A percentile compares a stretch with the other conserved stretches of the same genome.
These are phyloP conservation scores for Cornus suecica DNA, from an alignment of 148 eudicot species.

Conservation along the genomic window DNA sequence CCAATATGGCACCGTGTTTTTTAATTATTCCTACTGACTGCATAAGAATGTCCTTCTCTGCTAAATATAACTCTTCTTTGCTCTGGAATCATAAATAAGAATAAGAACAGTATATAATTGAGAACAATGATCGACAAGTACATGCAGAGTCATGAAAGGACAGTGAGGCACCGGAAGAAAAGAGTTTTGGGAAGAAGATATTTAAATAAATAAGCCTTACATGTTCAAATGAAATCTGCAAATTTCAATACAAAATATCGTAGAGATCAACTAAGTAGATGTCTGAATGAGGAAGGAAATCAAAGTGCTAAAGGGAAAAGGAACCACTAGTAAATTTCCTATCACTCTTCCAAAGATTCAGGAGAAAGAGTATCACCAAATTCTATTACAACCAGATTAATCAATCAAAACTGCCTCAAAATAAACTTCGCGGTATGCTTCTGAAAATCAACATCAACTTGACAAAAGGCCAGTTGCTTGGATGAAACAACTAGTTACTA, in stretches of 20 bases:
- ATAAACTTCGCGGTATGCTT: background rate
- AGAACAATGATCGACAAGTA: background rate
- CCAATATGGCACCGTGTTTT: conserved; percentile 70
- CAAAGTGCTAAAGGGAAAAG: background rate
- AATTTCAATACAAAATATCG: too few species aligned
- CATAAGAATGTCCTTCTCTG: conserved; percentile 79
- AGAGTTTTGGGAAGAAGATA: background rate
- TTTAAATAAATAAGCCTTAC: background rate
- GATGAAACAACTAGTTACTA: too few species aligned
- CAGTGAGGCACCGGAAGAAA: background rate
- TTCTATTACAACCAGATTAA: background rate
- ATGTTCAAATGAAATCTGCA: background rate
- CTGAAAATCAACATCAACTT: background rate
- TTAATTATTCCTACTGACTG: conserved; percentile 70
- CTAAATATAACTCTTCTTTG: conserved; percentile 57
- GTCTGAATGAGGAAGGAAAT: background rate
- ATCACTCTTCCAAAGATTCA: background rate
- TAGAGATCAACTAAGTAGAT: background rate
- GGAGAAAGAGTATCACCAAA: background rate
- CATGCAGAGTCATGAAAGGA: background rate
- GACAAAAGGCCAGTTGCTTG: background rate
- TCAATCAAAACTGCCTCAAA: background rate
- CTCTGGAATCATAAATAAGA: conserved; percentile 39
- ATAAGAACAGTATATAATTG: background rate
- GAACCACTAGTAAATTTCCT: background rate